Evolutionary conservation across 345 rosid species (phyloP), one percentile per base, ranked within the genome.

Genomic region (Eucalyptus fibrosa): DNA sequence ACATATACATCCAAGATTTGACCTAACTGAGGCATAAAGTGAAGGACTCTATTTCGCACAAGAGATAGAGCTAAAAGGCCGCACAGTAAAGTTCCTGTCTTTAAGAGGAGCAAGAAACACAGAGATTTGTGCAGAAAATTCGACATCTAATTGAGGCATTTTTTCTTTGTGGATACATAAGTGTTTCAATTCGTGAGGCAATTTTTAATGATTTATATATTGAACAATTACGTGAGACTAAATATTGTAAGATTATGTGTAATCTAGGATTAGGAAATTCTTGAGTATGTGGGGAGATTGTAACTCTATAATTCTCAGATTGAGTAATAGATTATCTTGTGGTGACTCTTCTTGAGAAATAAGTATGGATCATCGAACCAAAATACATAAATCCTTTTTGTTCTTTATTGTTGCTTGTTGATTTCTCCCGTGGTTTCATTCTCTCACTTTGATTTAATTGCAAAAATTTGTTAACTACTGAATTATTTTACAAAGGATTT

Each of bases 301-400:
- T 59, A 59, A 59, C 13, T 59, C 30, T 59, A 59, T 59, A 59
- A 59, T 59, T 59, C 30, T 59, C n/a, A 8, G 0, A 50, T 50
- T 50, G 1, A 50, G 21, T 50, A 50, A 17, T 50, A 50, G 0
- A 50, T 50, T 50, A 51, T 51, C 1, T 1, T 1, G 21, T 0
- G 1, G 0, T 11, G 1, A 11, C 59, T 55, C 26, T 55, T 55
- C 26, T 2, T 1, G 0, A 18, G 26, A 55, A 8, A 8, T 21
- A 55, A 55, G 1, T 55, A 55, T 0, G 26, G 5, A 55, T 55
- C 5, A 55, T 55, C 1, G 26, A 5, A 55, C 26, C 5, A 1
- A 55, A 7, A 55, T 55, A 55, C 59, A 55, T 55, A 21, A 55
- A 21, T 55, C 59, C 0, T 21, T 21, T 3, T 0, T 21, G 56